Evolutionary conservation across 441 rosid species (phyloP), one percentile per base, ranked within the genome.

Genomic region (Geranium incanum): DNA sequence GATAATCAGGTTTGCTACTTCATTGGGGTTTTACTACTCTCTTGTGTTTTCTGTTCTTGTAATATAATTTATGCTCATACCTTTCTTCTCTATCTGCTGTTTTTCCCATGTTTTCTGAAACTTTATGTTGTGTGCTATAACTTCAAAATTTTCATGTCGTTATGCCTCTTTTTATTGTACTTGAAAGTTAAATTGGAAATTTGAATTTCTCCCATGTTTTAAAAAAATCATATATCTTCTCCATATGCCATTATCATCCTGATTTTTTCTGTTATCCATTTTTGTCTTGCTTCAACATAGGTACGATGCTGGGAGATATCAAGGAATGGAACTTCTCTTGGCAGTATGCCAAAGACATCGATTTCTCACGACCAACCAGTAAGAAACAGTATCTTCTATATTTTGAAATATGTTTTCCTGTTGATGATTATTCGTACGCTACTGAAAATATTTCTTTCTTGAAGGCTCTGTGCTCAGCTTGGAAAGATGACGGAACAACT

Each of bases 401-500:
- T 76, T 78, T 76, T 66, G 39, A 9, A 41, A 6, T 52, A 5
- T 13, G 60, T 52, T 52, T 52, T 52, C 6, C 19, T 4, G n/a
- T 52, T 52, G 60, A 52, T 15, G 19, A n/a, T 52, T 39, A 52
- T 52, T 52, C 60, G 6, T 52, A 52, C 60, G 13, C 60, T 52
- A 12, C 5, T 52, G 62, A 41, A n/a, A 2, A n/a, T 68, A 48
- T 66, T 63, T 41, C 60, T 18, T 16, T 52, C 75, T 55, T 71
- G 36, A 77, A 94, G 99, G 97, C 89, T 33, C 76, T 92, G 67
- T 94, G 99, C 81, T 94, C 99, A 36, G 70, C 97, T 50, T 94
- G 97, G 96, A 94, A 94, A 86, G 97, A 92, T 81, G 99, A 94
- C 79, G 99, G 99, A 70, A 90, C 83, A 18, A 83, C 99, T 7